phyloP scores from a whole-genome alignment of 306 rosid species.

The Inga oerstediana region DNA sequence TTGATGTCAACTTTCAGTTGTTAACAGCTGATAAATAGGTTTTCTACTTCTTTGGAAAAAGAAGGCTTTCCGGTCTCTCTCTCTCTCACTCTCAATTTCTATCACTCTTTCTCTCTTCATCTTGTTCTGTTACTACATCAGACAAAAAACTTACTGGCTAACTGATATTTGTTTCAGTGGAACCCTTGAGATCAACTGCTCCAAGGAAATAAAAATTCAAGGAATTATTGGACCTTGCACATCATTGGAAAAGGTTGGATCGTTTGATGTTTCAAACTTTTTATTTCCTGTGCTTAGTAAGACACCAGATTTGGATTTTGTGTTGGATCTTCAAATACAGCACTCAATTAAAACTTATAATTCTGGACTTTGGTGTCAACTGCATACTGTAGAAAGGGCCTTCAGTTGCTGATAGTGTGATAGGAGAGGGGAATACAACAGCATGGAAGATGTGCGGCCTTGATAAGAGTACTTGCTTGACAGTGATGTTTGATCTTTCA shows the following conservation, averaged over 20 bases:
- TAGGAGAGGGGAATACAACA: slow-evolving; percentile 94
- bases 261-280: slow-evolving; percentile 18
- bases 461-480: slow-evolving; percentile 95
- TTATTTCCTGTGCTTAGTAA: slow-evolving; percentile 23
- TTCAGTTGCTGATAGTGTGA: slow-evolving; percentile 77
- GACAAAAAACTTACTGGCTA: slow-evolving; percentile 27
- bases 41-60: neutral
- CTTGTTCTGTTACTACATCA: slow-evolving; percentile 23
- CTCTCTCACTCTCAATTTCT: neutral
- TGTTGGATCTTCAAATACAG: slow-evolving; percentile 28
- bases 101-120: slow-evolving; percentile 7
- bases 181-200: slow-evolving; percentile 86
- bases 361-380: slow-evolving; percentile 39
- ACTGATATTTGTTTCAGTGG: slow-evolving; percentile 63
- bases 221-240: slow-evolving; percentile 96
- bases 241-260: slow-evolving; percentile 85
- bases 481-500: slow-evolving; percentile 90
- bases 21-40: neutral
- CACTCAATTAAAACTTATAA: neutral
- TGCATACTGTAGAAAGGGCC: slow-evolving; percentile 87
- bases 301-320: slow-evolving; percentile 24
- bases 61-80: neutral
- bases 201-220: slow-evolving; percentile 96
- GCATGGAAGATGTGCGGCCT: slow-evolving; percentile 97
- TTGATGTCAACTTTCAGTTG: neutral